phyloP scores from a whole-genome alignment of 257 asterid genomes.

The Agastache rugosa region DNA sequence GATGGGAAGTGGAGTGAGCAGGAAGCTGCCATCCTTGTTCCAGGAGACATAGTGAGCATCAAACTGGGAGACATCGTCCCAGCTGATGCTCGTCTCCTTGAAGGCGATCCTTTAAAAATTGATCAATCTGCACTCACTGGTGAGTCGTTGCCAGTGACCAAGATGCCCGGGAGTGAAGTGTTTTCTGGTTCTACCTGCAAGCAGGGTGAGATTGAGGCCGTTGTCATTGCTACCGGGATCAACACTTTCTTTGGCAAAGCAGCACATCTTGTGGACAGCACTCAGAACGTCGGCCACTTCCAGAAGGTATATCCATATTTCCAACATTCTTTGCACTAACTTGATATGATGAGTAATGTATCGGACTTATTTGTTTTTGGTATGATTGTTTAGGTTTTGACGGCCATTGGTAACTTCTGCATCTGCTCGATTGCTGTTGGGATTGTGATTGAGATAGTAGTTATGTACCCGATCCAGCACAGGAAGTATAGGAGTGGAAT shows the following conservation, averaged over 20 bases:
- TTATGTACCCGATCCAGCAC: conserved; percentile 80
- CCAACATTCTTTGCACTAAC: not conserved
- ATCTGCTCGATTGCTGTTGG: conserved; percentile 75
- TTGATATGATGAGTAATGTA: not conserved
- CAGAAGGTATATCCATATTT: conserved; percentile 55
- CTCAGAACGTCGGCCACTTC: conserved; percentile 83
- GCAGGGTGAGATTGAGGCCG: conserved; percentile 87
- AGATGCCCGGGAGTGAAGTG: conserved; percentile 60
- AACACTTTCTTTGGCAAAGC: conserved; percentile 89
- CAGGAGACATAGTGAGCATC: conserved; percentile 81
- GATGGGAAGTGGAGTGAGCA: conserved; percentile 81
- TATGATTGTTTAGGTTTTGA: conserved; percentile 54
- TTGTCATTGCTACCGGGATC: conserved; percentile 85
- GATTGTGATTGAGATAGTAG: conserved; percentile 63
- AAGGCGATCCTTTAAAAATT: conserved; percentile 81
- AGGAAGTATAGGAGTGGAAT: conserved; percentile 71
- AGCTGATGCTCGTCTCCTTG: conserved; percentile 83
- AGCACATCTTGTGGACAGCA: conserved; percentile 88
- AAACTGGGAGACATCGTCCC: conserved; percentile 83
- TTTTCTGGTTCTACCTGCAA: conserved; percentile 91
- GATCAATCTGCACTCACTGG: conserved; percentile 91
- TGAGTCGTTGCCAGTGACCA: conserved; percentile 78
- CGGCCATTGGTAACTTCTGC: conserved; percentile 85
- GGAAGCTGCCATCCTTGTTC: conserved; percentile 78
- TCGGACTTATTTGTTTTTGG: not conserved